These are phyloP conservation scores for Pleurotus tuoliensis DNA, from an alignment of 768 basidiomycete species.

Conservation along the genomic window DNA sequence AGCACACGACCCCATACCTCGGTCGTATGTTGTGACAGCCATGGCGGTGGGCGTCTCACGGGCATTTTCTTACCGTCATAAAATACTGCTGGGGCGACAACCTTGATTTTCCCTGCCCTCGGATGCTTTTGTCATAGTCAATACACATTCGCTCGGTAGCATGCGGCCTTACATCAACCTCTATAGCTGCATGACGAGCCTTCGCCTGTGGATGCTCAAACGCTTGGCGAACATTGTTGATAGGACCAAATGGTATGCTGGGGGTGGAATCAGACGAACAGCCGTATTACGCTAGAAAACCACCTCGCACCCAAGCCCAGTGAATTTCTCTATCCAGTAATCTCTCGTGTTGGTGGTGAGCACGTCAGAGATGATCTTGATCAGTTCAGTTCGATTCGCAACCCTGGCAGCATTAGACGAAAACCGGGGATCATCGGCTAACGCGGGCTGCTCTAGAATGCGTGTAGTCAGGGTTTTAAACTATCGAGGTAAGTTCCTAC, in stretches of 20 bases:
- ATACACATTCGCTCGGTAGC: conserved; percentile 19
- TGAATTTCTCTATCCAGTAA: conserved; percentile 73
- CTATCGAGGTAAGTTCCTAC: conserved; percentile 28
- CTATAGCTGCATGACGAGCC: conserved; percentile 70
- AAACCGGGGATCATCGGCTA: conserved; percentile 61
- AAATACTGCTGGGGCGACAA: conserved; percentile 76
- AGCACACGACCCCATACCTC: conserved; percentile 41
- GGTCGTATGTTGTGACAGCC: conserved; percentile 77
- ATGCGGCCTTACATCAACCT: conserved; percentile 62
- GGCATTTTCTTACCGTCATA: conserved; percentile 81
- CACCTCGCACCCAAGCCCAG: conserved; percentile 72
- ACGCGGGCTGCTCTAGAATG: conserved; percentile 58
- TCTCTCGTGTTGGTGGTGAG: conserved; percentile 56
- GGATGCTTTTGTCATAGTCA: conserved; percentile 48
- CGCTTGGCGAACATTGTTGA: conserved; percentile 87
- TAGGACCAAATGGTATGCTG: conserved; percentile 85
- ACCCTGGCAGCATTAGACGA: conserved; percentile 75
- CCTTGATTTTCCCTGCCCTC: conserved; percentile 69
- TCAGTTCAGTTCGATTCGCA: conserved; percentile 64
- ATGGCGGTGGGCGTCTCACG: conserved; percentile 77
- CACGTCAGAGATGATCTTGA: conserved; percentile 60
- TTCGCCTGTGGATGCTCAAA: conserved; percentile 85
- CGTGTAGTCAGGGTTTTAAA: conserved; percentile 65
- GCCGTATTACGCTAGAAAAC: not conserved
- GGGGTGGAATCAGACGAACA: conserved; percentile 1